Base-by-base conservation (phyloP, 2,329 filamentous ascomycete species). In the Penicillium sp. region DNA sequence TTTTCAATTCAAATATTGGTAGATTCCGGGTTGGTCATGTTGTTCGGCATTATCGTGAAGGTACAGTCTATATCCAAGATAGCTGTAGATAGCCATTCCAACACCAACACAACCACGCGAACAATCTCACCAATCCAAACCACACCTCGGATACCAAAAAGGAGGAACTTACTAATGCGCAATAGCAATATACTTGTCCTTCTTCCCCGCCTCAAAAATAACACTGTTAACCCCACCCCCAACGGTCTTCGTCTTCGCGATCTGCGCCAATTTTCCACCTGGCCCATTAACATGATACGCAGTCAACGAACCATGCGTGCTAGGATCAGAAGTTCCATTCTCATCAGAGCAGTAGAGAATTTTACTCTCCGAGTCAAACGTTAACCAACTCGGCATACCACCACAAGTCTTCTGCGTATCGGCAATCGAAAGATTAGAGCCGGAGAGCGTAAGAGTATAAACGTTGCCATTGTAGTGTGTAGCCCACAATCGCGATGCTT, bases 321-420 rank as follows among this genome's bases (percentile, higher is more conserved):
- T 61, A 3, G 64, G 55, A 26, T 64, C 63, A 2, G 62, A 44
- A 1, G 57, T 60, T 2, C 70, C 72, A 5, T 60, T 58, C 53
- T 76, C 74, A 33, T 75, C 70, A 3, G 70, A 65, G 62, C 74
- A 76, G 62, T 73, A 76, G 6, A 76, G 57, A 1, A 61, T 68
- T 5, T 62, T 58, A 8, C 63, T 54, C 1, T 52, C 47, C 1
- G 63, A 10, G 52, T 75, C 72, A 21, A 70, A 64, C 3, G 69
- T 74, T 4, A 75, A 52, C 72, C 73, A 75, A 59, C 72, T 75
- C 4, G 74, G 73, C 63, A 72, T 72, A 7, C 50, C 55, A 9
- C 71, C 73, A 56, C 73, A 75, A 14, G 70, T 67, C 21, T 70
- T 58, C n/a, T 65, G 53, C 5, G 65, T 59, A 16, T 67, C 58